Evolutionary conservation across 768 basidiomycete species (phyloP).

Genomic region (Vararia minispora): DNA sequence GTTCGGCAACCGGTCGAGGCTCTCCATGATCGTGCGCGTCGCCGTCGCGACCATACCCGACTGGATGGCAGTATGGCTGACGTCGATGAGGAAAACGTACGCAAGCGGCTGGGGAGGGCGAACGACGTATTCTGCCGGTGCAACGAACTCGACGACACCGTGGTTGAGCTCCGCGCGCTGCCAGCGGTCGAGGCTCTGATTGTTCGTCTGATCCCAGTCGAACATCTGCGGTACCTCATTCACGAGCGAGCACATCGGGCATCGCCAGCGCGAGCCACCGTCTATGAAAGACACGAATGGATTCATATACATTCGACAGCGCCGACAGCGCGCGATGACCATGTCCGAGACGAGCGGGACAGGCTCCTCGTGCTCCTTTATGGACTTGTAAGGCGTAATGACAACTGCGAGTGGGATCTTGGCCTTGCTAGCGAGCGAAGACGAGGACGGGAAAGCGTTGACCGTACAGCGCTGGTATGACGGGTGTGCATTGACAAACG

Average conservation of each 20-base stretch:
- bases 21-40: constrained; percentile 92
- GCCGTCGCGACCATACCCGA: constrained; percentile 99
- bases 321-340: constrained; percentile 41
- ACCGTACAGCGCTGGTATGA: constrained; percentile 84
- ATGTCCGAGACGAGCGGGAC: constrained; percentile 41
- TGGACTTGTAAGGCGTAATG: constrained; percentile 39
- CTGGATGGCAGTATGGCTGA: constrained; percentile 85
- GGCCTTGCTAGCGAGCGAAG: constrained; percentile 24
- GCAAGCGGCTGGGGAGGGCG: constrained; percentile 96
- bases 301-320: constrained; percentile 47
- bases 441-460: constrained; percentile 12
- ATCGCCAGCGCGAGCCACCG: constrained; percentile 89
- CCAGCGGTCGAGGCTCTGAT: constrained; percentile 95
- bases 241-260: constrained; percentile 97
- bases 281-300: constrained; percentile 66
- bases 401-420: constrained; percentile 40
- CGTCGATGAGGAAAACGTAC: constrained; percentile 95
- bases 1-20: constrained; percentile 90
- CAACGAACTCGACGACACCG: constrained; percentile 92
- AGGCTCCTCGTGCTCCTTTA: constrained; percentile 31
- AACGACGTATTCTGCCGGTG: constrained; percentile 99
- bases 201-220: constrained; percentile 93
- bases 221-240: constrained; percentile 98
- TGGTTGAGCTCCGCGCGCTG: constrained; percentile 86
- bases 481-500: constrained; percentile 73